phyloP scores from a whole-genome alignment of 148 eudicot genomes.

The Pharnaceum exiguum region DNA sequence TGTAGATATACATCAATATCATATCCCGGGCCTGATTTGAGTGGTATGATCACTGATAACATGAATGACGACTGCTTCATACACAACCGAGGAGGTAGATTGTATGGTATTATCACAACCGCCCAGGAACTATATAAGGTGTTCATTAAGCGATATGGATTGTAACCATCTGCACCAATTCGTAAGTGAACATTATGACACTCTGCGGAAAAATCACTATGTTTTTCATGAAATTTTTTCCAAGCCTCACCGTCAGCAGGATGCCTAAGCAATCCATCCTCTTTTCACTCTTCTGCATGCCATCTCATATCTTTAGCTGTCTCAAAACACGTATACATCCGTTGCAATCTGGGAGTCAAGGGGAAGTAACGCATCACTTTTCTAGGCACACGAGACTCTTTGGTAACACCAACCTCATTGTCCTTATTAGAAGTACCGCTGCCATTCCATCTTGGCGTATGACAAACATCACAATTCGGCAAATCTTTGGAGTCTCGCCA shows the following conservation, averaged over 20 bases:
- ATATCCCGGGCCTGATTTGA: not conserved
- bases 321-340: conserved; percentile 8
- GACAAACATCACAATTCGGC: too few species aligned
- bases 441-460: too few species aligned
- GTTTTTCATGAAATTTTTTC: conserved; percentile 12
- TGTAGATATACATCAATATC: conserved; percentile 2
- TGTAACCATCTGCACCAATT: not conserved
- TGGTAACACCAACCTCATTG: too few species aligned
- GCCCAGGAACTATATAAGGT: not conserved
- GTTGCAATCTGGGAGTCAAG: not conserved
- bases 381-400: too few species aligned
- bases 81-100: not conserved
- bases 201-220: too few species aligned
- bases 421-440: too few species aligned
- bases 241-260: conserved; percentile 15
- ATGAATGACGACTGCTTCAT: conserved; percentile 9
- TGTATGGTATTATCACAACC: not conserved
- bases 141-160: not conserved
- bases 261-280: conserved; percentile 11
- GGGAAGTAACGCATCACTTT: conserved; percentile 21
- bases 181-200: not conserved
- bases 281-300: not conserved
- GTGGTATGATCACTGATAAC: not conserved
- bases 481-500: too few species aligned
- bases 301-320: conserved; percentile 10